phyloP scores from a whole-genome alignment of 192 early-diverging fungal species.

The Chytriomyces confervae region DNA sequence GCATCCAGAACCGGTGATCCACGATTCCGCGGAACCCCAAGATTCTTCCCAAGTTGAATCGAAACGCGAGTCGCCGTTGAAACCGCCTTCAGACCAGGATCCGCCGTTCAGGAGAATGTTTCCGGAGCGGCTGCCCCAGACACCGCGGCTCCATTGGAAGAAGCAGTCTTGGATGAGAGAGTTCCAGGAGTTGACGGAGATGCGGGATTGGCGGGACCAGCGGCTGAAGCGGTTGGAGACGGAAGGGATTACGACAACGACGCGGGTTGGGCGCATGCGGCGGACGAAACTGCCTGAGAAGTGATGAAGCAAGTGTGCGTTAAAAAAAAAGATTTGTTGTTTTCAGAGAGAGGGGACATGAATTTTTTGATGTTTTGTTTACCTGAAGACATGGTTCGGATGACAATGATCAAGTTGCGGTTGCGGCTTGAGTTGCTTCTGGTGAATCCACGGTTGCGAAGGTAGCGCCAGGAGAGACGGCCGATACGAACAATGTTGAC shows the following conservation, averaged over 20 bases:
- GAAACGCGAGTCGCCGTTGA: not conserved
- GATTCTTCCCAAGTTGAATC: not conserved
- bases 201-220: not conserved
- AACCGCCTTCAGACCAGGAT: not conserved
- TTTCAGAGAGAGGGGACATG: too few species aligned
- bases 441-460: not conserved
- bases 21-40: not conserved
- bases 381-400: not conserved
- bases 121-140: not conserved
- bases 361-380: too few species aligned
- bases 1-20: not conserved
- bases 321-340: too few species aligned
- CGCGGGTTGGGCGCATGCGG: not conserved
- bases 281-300: not conserved
- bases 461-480: not conserved
- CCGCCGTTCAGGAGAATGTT: not conserved
- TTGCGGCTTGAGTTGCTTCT: not conserved
- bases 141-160: not conserved
- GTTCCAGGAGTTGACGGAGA: not conserved
- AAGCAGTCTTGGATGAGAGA: not conserved
- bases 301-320: too few species aligned
- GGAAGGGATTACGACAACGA: not conserved
- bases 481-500: not conserved
- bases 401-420: not conserved
- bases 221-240: not conserved